phyloP scores from a whole-genome alignment of 2,329 filamentous ascomycete genomes.

The Aspergillus persii region DNA sequence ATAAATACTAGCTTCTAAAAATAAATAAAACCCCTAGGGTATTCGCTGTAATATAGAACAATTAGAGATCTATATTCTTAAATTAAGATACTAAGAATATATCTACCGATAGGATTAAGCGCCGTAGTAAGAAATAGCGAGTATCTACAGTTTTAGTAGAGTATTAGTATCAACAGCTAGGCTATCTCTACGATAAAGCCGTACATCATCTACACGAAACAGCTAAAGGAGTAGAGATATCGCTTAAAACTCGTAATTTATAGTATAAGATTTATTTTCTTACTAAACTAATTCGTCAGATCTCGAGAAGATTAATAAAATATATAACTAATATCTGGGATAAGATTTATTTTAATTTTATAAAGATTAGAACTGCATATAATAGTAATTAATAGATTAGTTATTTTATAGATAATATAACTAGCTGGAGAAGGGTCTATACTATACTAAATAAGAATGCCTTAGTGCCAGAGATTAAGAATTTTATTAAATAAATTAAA shows the following conservation, averaged over 20 bases:
- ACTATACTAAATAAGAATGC: no score
- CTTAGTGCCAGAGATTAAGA: no score
- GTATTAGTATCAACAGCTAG: neutral
- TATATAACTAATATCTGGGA: no score
- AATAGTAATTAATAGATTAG: no score
- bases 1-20: no score
- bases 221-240: neutral
- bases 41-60: no score
- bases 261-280: neutral
- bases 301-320: neutral
- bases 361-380: no score
- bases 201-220: neutral
- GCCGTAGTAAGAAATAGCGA: neutral
- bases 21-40: no score
- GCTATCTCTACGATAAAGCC: neutral
- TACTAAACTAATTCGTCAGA: neutral
- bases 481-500: neutral
- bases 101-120: neutral
- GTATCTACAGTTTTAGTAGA: neutral
- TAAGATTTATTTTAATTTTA: no score
- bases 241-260: neutral
- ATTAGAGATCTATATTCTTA: neutral
- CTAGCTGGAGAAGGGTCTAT: no score
- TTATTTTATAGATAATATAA: no score
- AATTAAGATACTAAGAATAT: neutral